These are phyloP conservation scores for Aspergillus pseudoterreus DNA, from an alignment of 2,329 filamentous ascomycete genomes.

Conservation along the genomic window DNA sequence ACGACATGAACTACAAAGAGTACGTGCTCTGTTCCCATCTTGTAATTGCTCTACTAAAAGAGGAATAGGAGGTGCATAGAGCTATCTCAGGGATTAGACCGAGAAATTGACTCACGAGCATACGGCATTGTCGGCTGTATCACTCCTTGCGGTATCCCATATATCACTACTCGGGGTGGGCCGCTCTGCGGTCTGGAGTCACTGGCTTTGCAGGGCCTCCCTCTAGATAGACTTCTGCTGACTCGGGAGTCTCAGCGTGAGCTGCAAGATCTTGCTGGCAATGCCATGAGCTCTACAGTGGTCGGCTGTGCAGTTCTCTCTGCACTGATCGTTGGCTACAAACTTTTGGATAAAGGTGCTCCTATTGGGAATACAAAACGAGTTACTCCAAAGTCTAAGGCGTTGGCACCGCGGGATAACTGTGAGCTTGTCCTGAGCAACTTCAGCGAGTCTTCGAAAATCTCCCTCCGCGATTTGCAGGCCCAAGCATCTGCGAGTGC, in stretches of 20 bases:
- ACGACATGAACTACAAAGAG: slow-evolving; percentile 59
- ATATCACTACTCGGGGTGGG: slow-evolving; percentile 57
- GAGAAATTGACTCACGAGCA: slow-evolving; percentile 45
- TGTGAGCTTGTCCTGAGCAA: slow-evolving; percentile 11
- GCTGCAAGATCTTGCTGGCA: slow-evolving; percentile 68
- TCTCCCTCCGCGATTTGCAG: slow-evolving; percentile 16
- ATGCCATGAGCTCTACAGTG: slow-evolving; percentile 74
- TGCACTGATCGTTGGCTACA: slow-evolving; percentile 48
- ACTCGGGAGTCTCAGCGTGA: slow-evolving; percentile 60
- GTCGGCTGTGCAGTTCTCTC: slow-evolving; percentile 62
- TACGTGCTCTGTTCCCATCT: slow-evolving; percentile 24
- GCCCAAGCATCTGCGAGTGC: slow-evolving; percentile 30
- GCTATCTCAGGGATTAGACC: slow-evolving; percentile 69
- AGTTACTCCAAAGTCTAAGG: slow-evolving; percentile 3
- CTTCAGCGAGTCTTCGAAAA: slow-evolving; percentile 5
- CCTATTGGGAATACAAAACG: not conserved
- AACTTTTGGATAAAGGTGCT: slow-evolving; percentile 23
- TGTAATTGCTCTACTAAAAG: not conserved
- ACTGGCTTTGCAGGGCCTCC: slow-evolving; percentile 65
- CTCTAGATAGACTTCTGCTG: slow-evolving; percentile 59
- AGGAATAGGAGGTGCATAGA: slow-evolving; percentile 50
- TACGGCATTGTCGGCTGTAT: slow-evolving; percentile 64
- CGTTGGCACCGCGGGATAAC: slow-evolving; percentile 8
- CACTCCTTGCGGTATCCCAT: slow-evolving; percentile 62
- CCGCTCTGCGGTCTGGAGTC: slow-evolving; percentile 61